phyloP scores from a whole-genome alignment of 2,329 filamentous ascomycete species.

The Fusarium papillatum region DNA sequence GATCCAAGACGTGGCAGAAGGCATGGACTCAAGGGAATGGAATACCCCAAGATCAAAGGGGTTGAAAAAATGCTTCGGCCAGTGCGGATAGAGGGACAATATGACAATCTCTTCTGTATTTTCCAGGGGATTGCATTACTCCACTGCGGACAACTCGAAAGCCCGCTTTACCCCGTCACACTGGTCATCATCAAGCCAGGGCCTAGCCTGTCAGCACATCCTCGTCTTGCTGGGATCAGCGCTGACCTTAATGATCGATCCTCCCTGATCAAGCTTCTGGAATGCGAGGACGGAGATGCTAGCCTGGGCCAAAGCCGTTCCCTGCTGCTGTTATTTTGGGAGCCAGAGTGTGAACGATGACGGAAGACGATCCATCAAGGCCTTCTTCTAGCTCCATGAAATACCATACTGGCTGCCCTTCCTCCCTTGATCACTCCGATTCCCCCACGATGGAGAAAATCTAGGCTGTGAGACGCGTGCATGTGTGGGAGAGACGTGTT shows the following conservation, averaged over 20 bases:
- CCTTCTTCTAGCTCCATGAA: slow-evolving; percentile 3
- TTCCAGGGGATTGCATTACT: slow-evolving; percentile 23
- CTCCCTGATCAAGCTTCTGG: slow-evolving; percentile 38
- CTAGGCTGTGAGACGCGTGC: slow-evolving; percentile 11
- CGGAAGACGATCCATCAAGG: slow-evolving; percentile 10
- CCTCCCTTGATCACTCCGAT: slow-evolving; percentile 6
- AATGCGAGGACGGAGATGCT: slow-evolving; percentile 36
- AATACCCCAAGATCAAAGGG: background rate
- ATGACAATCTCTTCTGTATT: slow-evolving; percentile 24
- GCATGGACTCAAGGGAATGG: background rate
- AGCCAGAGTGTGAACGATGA: slow-evolving; percentile 14
- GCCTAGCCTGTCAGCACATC: slow-evolving; percentile 17
- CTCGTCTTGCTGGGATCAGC: slow-evolving; percentile 28
- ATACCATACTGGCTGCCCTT: slow-evolving; percentile 2
- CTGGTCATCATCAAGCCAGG: slow-evolving; percentile 5
- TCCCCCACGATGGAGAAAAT: slow-evolving; percentile 18
- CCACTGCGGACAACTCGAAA: slow-evolving; percentile 25
- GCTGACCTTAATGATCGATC: slow-evolving; percentile 31
- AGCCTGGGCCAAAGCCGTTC: slow-evolving; percentile 20
- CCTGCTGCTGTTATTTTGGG: slow-evolving; percentile 35
- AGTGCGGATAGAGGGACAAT: slow-evolving; percentile 5
- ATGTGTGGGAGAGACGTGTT: slow-evolving; percentile 2
- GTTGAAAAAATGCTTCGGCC: slow-evolving; percentile 7
- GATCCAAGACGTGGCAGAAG: slow-evolving; percentile 13
- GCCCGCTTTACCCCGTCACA: slow-evolving; percentile 13